phyloP scores from a whole-genome alignment of 2,329 filamentous ascomycete species.

The Arthrobotrys conoides region DNA sequence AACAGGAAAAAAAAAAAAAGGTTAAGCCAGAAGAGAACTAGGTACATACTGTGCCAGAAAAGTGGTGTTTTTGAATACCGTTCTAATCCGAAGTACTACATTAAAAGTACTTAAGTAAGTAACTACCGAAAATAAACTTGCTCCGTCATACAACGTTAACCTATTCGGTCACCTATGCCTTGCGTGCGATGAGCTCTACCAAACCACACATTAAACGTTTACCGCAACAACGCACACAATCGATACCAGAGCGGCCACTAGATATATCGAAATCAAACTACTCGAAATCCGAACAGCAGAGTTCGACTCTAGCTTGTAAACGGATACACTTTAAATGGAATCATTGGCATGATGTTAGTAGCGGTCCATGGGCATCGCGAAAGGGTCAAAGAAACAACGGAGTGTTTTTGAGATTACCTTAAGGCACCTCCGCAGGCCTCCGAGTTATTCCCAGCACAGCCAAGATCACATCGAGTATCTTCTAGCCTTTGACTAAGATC shows the following conservation, averaged over 20 bases:
- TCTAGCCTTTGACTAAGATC: conserved; percentile 69
- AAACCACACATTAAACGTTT: no score
- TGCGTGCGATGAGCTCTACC: no score
- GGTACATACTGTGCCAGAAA: no score
- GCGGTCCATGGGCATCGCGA: background rate
- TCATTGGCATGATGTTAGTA: background rate
- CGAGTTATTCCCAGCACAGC: conserved; percentile 72
- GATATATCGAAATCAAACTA: background rate
- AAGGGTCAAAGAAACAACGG: background rate
- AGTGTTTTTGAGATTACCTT: conserved; percentile 63
- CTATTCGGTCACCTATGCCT: no score
- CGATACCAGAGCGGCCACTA: background rate
- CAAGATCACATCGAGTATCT: conserved; percentile 70
- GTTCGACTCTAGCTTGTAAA: conserved; percentile 32
- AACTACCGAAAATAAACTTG: no score
- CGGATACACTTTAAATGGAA: conserved; percentile 27
- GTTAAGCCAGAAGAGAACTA: no score
- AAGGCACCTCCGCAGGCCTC: conserved; percentile 73
- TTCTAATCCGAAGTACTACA: no score
- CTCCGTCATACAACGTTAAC: no score
- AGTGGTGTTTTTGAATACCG: no score
- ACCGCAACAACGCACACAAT: background rate
- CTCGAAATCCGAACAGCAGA: background rate
- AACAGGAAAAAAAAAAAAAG: no score
- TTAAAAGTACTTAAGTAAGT: no score